Evolutionary conservation across 192 early-diverging fungal species (phyloP), one percentile per base, ranked within the genome.

Genomic region (Backusella sp.): DNA sequence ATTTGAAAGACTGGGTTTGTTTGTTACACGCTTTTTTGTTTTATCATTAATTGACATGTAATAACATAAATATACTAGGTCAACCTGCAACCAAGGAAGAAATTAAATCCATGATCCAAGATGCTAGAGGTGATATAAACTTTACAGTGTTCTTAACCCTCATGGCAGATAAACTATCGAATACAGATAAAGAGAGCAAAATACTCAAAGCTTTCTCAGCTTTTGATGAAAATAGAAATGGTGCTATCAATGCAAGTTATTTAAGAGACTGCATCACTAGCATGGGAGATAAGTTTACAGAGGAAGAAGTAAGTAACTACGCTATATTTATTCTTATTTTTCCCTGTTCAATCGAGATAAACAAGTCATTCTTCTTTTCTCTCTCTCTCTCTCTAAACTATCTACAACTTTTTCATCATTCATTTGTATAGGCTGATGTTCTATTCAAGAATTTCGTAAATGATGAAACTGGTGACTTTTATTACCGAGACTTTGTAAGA

Each of bases 141-240:
- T 98, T 98, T 77, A 97, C 97, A 71, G 94, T 97, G 90, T 98
- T 98, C 78, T 80, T 98, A 70, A 98, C 97, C 3, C 80, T 98
- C 74, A 94, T 98, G 93, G 95, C 93, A 44, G 95, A 97, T 83
- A 96, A 97, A 76, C 85, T 97, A 68, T 91, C 88, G 41, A 94
- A 94, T 7, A 96, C 95, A 0, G 97, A 98, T 80, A 93, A 95
- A 12, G 95, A 97, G 74, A 87, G 89, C 66, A 94, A 96, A 76
- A 96, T 98, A 67, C 75, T 96, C 73, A 89, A 92, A 71, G 97
- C 97, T 1, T 98, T 98, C 76, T 94, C 95, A 78, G 89, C 89
- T 19, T 97, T 98, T 88, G 97, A 98, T 80, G 91, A 94, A 12
- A 88, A 88, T 23, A 90, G 90, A 52, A 92, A 90, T 7, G 97